These are phyloP conservation scores for Nannochloris sp. DNA, from an alignment of 139 green algal genomes.

Conservation along the genomic window DNA sequence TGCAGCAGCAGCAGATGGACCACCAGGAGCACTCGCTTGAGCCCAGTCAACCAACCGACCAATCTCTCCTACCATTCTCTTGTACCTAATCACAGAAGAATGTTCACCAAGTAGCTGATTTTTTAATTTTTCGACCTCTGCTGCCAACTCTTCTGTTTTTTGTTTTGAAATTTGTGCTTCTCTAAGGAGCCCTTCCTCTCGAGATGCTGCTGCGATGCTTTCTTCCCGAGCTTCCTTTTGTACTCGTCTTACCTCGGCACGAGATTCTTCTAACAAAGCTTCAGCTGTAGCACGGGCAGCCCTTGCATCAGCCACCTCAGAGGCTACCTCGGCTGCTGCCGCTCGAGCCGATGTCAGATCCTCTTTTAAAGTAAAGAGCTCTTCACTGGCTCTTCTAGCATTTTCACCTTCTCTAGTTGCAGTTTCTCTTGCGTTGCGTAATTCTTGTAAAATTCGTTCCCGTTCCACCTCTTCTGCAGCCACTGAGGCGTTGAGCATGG, in stretches of 20 bases:
- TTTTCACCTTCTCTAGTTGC: neutral
- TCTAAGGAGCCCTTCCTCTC: neutral
- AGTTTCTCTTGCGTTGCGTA: neutral
- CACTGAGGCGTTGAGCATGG: constrained; percentile 2
- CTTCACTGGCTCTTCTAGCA: neutral
- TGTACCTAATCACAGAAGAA: constrained; percentile 19
- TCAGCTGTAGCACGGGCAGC: neutral
- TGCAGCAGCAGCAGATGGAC: neutral
- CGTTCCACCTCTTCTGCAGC: neutral
- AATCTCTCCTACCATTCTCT: constrained; percentile 29
- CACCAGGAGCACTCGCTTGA: constrained; percentile 7
- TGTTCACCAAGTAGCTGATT: constrained; percentile 6
- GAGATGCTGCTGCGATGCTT: neutral
- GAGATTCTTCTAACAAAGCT: neutral
- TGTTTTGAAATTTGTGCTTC: constrained; percentile 1
- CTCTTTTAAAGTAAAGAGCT: neutral
- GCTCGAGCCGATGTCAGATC: neutral
- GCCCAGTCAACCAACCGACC: constrained; percentile 25
- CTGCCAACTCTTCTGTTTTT: neutral
- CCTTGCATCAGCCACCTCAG: constrained; percentile 1
- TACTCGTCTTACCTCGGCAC: neutral
- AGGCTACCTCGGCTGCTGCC: neutral
- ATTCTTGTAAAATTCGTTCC: neutral
- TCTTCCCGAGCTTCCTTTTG: constrained; percentile 6
- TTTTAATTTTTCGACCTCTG: constrained; percentile 5